Base-by-base conservation (phyloP, 1,284 basidiomycete genomes). In the Termitomyces sp. region DNA sequence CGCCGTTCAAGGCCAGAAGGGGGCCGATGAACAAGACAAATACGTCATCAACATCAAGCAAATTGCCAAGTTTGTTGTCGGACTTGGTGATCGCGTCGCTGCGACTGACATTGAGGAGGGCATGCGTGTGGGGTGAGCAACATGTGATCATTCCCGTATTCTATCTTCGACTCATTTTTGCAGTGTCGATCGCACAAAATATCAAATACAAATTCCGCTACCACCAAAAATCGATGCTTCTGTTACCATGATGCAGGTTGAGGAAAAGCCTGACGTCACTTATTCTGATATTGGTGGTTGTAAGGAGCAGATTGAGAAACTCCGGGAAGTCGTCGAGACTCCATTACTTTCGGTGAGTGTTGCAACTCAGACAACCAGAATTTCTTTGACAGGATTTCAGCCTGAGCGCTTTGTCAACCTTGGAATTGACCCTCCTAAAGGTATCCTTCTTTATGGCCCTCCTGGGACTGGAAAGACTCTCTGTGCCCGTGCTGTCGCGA, bases 171-270 rank as follows among this genome's bases (percentile, higher is more conserved):
- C 50, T 55, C 41, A 53, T 31, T 52, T 44, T 46, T 52, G 24
- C 61, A 90, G 92, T 60, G 87, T 94, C 61, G 90, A 94, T 71
- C 84, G 92, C 50, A 95, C 89, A 64, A 98, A 98, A 72, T 99
- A 99, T 70, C 95, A 98, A 72, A 99, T 99, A 62, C 94, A 98
- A 74, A 98, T 99, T 61, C 97, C 97, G n/a, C 75, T 99, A n/a
- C 97, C 97, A 42, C 97, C 97, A 38, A 98, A 97, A 77, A 99
- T 99, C 63, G 97, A 99, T 70, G 94, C 97, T 2, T 97, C 94
- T 0, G 97, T 99, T 3, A 99, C 97, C 13, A 98, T 99, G 96
- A 99, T 99, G 97, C 96, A 99, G 73, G 96, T 99, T 44, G 96
- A 99, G 71, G 96, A 99, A 75, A 96, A 98, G 70, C 96, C 96